A percentile compares a stretch with the other conserved stretches of the same genome.
Conservation (phyloP, 768 basidiomycete species). For the Amanita pseudoporphyria region DNA sequence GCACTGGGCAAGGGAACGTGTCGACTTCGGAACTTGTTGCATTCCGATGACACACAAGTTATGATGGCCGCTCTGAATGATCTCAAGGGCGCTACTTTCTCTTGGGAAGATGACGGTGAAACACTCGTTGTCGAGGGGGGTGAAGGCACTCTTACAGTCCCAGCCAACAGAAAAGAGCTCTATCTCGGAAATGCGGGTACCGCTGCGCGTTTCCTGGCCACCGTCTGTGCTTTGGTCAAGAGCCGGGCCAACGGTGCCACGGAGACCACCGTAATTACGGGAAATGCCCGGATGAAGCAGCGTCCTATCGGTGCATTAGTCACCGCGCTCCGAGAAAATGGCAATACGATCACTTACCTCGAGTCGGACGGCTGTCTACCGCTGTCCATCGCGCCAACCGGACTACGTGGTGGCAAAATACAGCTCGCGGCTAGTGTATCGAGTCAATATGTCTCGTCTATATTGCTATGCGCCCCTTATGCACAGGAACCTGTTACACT, state of each 20-base stretch:
- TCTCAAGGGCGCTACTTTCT: slow-evolving; percentile 88
- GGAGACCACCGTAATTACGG: slow-evolving; percentile 76
- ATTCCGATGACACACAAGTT: slow-evolving; percentile 97
- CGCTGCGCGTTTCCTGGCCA: slow-evolving; percentile 93
- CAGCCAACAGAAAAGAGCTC: slow-evolving; percentile 73
- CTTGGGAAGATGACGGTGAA: slow-evolving; percentile 96
- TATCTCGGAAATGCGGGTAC: slow-evolving; percentile 98
- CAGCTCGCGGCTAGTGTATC: slow-evolving; percentile 90
- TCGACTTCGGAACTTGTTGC: slow-evolving; percentile 80
- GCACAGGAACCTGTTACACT: slow-evolving; percentile 75
- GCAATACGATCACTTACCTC: slow-evolving; percentile 66
- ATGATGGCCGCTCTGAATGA: slow-evolving; percentile 95
- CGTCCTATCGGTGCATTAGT: slow-evolving; percentile 95
- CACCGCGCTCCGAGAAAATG: slow-evolving; percentile 76
- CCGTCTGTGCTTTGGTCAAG: slow-evolving; percentile 86
- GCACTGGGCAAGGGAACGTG: slow-evolving; percentile 87
- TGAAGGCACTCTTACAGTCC: slow-evolving; percentile 67
- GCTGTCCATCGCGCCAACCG: slow-evolving; percentile 73
- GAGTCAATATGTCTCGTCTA: slow-evolving; percentile 96
- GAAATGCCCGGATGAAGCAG: slow-evolving; percentile 98
- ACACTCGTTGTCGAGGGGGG: slow-evolving; percentile 90
- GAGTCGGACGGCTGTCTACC: slow-evolving; percentile 83
- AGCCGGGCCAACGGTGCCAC: slow-evolving; percentile 24
- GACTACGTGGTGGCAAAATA: slow-evolving; percentile 75
- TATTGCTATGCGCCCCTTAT: slow-evolving; percentile 94